These are phyloP conservation scores for Suillus hirtellus DNA, from an alignment of 768 basidiomycete genomes.

Conservation along the genomic window DNA sequence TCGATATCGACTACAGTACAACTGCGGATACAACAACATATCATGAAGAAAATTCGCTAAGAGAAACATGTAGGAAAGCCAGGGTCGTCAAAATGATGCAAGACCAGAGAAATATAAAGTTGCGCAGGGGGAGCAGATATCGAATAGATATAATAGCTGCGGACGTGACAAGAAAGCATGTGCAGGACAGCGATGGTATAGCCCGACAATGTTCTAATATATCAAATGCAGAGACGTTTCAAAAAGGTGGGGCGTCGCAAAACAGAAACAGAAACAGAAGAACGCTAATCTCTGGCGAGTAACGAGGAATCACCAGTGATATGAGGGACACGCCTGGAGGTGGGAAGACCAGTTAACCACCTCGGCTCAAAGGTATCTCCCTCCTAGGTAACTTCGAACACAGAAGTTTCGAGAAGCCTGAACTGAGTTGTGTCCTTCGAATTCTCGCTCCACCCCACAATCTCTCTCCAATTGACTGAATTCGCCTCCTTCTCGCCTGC, in stretches of 20 bases:
- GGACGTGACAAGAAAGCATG: slow-evolving; percentile 18
- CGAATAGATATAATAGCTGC: slow-evolving; percentile 14
- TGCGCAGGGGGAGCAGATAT: slow-evolving; percentile 12
- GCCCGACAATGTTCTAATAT: slow-evolving; percentile 27
- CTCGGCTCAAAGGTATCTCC: not conserved
- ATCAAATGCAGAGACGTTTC: slow-evolving; percentile 19
- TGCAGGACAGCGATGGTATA: slow-evolving; percentile 23
- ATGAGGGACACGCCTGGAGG: slow-evolving; percentile 7
- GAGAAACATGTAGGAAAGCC: slow-evolving; percentile 15
- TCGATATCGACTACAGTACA: slow-evolving; percentile 2
- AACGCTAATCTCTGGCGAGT: not conserved
- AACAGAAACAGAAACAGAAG: slow-evolving; percentile 6
- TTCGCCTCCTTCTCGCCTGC: slow-evolving; percentile 89
- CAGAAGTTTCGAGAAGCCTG: slow-evolving; percentile 76
- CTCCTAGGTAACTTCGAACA: slow-evolving; percentile 65
- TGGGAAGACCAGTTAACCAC: slow-evolving; percentile 21
- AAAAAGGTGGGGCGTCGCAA: slow-evolving; percentile 6
- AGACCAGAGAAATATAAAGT: slow-evolving; percentile 9
- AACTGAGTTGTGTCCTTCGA: slow-evolving; percentile 74
- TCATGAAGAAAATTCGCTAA: slow-evolving; percentile 14
- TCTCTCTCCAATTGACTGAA: slow-evolving; percentile 75
- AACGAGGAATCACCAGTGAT: slow-evolving; percentile 7
- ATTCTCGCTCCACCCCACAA: slow-evolving; percentile 79
- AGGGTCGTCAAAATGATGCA: slow-evolving; percentile 7
- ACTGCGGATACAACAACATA: slow-evolving; percentile 29